Base-by-base conservation (phyloP, 805 yeast genomes). In the Candida piceae region DNA sequence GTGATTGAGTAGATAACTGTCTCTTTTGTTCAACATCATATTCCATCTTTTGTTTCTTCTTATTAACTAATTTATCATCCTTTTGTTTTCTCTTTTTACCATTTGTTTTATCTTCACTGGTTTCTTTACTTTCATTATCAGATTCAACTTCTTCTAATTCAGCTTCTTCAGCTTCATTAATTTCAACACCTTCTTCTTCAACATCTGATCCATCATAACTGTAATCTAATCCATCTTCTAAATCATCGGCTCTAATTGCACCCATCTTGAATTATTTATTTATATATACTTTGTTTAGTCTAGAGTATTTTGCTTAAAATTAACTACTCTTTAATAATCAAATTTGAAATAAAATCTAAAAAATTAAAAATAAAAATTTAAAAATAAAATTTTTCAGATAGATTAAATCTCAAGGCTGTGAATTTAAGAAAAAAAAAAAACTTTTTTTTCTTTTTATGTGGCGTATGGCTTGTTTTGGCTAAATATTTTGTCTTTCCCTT, bases 181-280 rank as follows among this genome's bases (percentile, higher is more conserved):
- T 57, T 21, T 59, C 66, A 22, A 57, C 64, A 13, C 62, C 75
- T 26, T 60, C 64, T 13, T 53, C 70, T 3, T 55, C 57, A n/a
- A 15, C 15, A 15, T 26, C 29, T 5, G 53, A 44, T 1, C 30
- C 28, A 10, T 49, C 59, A n/a, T 60, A 54, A 20, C 62, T 48
- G 27, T 83, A 84, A 4, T 70, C 82, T 34, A 86, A 63, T 3
- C 87, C 90, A 54, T 85, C 95, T 35, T 84, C 89, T 40, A 86
- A 65, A 42, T 82, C 95, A 58, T 87, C 95, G 12, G 37, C 56
- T n/a, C n/a, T n/a, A n/a, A 41, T 38, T 11, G 16, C 20, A 5
- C 28, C 16, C 46, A 38, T 45, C 4, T 10, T 31, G 17, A n/a
- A n/a, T n/a, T n/a, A n/a, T n/a, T n/a, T n/a, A n/a, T n/a, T n/a